Evolutionary conservation across 2,329 filamentous ascomycete genomes (phyloP).

Genomic region (Verticillium longisporum): DNA sequence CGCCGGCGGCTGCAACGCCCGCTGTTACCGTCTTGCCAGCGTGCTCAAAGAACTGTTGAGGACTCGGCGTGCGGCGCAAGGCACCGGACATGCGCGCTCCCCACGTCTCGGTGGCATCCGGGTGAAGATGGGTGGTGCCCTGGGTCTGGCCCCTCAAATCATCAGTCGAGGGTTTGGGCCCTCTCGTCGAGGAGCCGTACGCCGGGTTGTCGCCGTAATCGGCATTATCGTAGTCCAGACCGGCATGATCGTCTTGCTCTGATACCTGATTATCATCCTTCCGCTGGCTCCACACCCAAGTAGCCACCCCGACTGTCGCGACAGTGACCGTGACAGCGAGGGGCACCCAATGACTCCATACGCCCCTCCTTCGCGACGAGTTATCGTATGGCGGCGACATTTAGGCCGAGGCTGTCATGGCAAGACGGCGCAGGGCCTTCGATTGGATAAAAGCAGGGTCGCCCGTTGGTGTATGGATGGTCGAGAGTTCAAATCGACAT

Average conservation of each 20-base stretch:
- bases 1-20: constrained; percentile 75
- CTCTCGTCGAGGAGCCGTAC: constrained; percentile 34
- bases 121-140: constrained; percentile 27
- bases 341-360: constrained; percentile 82
- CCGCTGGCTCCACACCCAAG: constrained; percentile 92
- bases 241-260: constrained; percentile 47
- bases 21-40: constrained; percentile 77
- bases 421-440: constrained; percentile 4
- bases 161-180: constrained; percentile 10
- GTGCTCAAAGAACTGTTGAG: constrained; percentile 80
- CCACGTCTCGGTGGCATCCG: constrained; percentile 45
- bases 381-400: constrained; percentile 61
- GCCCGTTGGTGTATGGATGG: background rate
- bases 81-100: constrained; percentile 74
- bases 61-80: constrained; percentile 74
- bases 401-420: constrained; percentile 20
- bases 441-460: background rate
- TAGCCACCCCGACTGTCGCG: constrained; percentile 77
- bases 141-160: constrained; percentile 32
- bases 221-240: constrained; percentile 37
- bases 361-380: constrained; percentile 48
- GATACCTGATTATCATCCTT: constrained; percentile 65
- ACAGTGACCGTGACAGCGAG: constrained; percentile 80
- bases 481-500: too few relatives aligned
- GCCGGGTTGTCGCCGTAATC: constrained; percentile 48